Evolutionary conservation across 2,329 filamentous ascomycete species (phyloP).

Genomic region (Cercospora sojina): DNA sequence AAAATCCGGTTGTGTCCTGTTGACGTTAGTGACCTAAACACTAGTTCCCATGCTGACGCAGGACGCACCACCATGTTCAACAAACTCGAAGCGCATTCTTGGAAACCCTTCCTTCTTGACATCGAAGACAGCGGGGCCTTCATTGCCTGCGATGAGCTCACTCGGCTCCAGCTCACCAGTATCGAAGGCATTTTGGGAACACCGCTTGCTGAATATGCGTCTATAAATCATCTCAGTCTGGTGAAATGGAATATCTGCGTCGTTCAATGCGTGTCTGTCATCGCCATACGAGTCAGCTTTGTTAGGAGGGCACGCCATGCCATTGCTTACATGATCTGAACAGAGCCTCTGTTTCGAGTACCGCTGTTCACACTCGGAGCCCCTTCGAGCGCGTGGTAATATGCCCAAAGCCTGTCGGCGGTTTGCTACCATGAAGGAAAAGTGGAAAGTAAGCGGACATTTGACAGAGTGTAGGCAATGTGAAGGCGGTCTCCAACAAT

Average conservation of each 20-base stretch:
- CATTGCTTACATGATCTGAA: constrained; percentile 60
- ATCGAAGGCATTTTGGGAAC: constrained; percentile 32
- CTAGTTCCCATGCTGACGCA: not conserved
- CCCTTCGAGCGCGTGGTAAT: constrained; percentile 54
- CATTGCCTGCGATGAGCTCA: constrained; percentile 34
- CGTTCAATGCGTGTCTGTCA: constrained; percentile 67
- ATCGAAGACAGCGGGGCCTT: constrained; percentile 31
- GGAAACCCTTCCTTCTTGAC: constrained; percentile 30
- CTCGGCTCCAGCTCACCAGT: constrained; percentile 29
- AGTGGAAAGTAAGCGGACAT: not conserved
- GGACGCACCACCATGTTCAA: constrained; percentile 45
- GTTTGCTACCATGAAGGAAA: constrained; percentile 55
- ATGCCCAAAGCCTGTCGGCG: constrained; percentile 63
- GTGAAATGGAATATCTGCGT: constrained; percentile 75
- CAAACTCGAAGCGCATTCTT: constrained; percentile 44
- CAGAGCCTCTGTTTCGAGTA: constrained; percentile 41
- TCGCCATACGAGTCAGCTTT: not conserved
- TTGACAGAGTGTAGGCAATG: not conserved
- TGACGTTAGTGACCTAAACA: not conserved
- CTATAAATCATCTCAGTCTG: constrained; percentile 66
- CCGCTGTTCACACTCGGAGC: constrained; percentile 40
- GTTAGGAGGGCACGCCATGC: not conserved
- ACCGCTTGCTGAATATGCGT: constrained; percentile 56
- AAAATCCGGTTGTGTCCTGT: constrained; percentile 70
- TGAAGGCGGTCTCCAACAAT: not conserved